These are phyloP conservation scores for Colletotrichum chlorophyti DNA, from an alignment of 2,329 filamentous ascomycete species.

Conservation along the genomic window DNA sequence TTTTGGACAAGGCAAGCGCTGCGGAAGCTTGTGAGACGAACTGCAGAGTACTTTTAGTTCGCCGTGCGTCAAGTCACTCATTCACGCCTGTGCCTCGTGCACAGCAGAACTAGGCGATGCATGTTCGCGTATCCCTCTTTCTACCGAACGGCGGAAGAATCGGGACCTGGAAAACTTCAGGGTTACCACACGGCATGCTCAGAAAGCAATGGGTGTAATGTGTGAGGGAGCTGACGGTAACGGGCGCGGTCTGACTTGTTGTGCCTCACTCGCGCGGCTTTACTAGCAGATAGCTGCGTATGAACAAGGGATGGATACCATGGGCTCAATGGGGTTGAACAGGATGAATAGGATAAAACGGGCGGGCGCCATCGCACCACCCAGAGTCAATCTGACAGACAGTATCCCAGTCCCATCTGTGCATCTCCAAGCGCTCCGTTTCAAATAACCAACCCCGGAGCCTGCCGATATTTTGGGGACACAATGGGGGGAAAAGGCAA, in stretches of 20 bases:
- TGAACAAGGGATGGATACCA: constrained; percentile 1
- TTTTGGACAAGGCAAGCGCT: too few species aligned
- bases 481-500: not conserved
- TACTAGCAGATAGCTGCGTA: not conserved
- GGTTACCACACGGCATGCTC: too few species aligned
- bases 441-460: constrained; percentile 24
- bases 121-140: not conserved
- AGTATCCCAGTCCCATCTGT: constrained; percentile 6
- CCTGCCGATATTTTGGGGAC: constrained; percentile 12
- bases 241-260: not conserved
- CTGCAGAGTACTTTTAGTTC: constrained; percentile 1
- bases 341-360: too few species aligned
- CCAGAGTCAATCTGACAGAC: not conserved
- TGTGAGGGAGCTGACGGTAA: too few species aligned
- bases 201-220: too few species aligned
- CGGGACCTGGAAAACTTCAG: not conserved
- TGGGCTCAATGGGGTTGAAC: too few species aligned
- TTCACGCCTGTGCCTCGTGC: not conserved
- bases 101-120: not conserved
- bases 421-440: constrained; percentile 27
- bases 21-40: constrained; percentile 22
- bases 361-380: constrained; percentile 5
- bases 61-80: not conserved
- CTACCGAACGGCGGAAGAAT: too few species aligned
- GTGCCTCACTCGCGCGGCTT: not conserved